These are phyloP conservation scores for Thermomucor indicae-seudaticae DNA, from an alignment of 371 early-diverging fungal genomes.

Conservation along the genomic window DNA sequence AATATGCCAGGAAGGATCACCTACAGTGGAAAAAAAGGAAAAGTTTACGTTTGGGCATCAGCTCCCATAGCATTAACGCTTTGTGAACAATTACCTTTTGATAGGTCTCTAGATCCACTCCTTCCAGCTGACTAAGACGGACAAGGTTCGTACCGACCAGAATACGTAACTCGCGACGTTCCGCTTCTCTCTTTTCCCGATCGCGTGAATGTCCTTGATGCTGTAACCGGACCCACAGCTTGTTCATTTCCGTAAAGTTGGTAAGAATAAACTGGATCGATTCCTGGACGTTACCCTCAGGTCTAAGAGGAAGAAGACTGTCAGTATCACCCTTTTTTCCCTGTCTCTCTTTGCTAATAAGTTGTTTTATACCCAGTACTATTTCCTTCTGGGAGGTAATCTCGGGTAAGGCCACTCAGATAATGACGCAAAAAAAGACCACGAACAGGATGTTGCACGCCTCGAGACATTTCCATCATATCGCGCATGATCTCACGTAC, in stretches of 20 bases:
- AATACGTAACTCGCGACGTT: slow-evolving; percentile 90
- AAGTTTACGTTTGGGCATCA: neutral
- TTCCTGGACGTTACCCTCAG: slow-evolving; percentile 81
- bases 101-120: slow-evolving; percentile 79
- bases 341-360: neutral
- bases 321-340: neutral
- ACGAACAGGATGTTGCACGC: slow-evolving; percentile 96
- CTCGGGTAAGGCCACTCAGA: slow-evolving; percentile 87
- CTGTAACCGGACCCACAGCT: slow-evolving; percentile 97
- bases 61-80: neutral
- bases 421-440: slow-evolving; percentile 95
- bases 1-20: slow-evolving; percentile 86
- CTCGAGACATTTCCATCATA: slow-evolving; percentile 96
- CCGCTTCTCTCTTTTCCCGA: slow-evolving; percentile 88
- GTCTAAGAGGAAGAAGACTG: slow-evolving; percentile 31
- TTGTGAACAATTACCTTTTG: slow-evolving; percentile 45
- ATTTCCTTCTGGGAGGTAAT: slow-evolving; percentile 70
- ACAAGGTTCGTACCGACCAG: slow-evolving; percentile 96
- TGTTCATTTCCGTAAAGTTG: slow-evolving; percentile 98
- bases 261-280: slow-evolving; percentile 91
- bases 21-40: slow-evolving; percentile 17
- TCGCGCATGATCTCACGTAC: slow-evolving; percentile 94
- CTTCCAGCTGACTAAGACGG: slow-evolving; percentile 88
- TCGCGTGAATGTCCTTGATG: slow-evolving; percentile 93
- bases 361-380: slow-evolving; percentile 41